Conservation (phyloP, 2,329 filamentous ascomycete genomes). For the Lachnum nothofagi region DNA sequence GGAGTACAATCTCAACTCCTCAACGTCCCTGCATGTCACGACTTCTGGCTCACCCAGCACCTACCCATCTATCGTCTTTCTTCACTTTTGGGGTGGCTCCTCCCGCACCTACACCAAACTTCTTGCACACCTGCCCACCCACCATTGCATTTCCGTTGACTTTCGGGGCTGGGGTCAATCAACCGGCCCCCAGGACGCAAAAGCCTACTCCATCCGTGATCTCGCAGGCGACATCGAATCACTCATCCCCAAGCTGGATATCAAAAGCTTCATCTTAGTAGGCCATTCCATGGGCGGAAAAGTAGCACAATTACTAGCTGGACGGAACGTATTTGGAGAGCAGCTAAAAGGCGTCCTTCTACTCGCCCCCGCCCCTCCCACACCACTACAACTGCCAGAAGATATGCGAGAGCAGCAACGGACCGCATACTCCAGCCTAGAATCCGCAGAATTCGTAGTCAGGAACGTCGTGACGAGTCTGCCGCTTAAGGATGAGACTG, state of each 20-base stretch:
- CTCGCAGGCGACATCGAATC: conserved; percentile 24
- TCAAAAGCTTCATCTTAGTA: conserved; percentile 31
- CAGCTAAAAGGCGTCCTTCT: conserved; percentile 32
- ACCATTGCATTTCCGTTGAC: conserved; percentile 30
- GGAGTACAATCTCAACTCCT: neutral
- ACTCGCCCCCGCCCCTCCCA: conserved; percentile 34
- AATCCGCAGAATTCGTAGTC: conserved; percentile 31
- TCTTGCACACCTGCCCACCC: conserved; percentile 11
- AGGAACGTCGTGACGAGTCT: conserved; percentile 32
- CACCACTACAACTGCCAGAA: conserved; percentile 29
- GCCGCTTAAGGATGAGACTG: conserved; percentile 4
- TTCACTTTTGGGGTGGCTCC: conserved; percentile 39
- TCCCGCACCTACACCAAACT: conserved; percentile 30
- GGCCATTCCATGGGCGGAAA: conserved; percentile 40
- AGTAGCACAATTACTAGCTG: conserved; percentile 30
- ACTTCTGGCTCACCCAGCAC: neutral
- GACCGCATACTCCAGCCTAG: conserved; percentile 31
- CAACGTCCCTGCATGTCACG: conserved; percentile 8
- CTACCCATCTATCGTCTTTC: conserved; percentile 27
- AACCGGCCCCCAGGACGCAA: conserved; percentile 26
- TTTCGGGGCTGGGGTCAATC: conserved; percentile 37
- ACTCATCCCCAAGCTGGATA: conserved; percentile 19
- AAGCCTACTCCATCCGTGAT: conserved; percentile 30
- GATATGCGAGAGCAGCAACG: conserved; percentile 35
- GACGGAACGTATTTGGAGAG: conserved; percentile 1